Evolutionary conservation across 1,284 basidiomycete genomes (phyloP).

Genomic region (Puccinia triticina): DNA sequence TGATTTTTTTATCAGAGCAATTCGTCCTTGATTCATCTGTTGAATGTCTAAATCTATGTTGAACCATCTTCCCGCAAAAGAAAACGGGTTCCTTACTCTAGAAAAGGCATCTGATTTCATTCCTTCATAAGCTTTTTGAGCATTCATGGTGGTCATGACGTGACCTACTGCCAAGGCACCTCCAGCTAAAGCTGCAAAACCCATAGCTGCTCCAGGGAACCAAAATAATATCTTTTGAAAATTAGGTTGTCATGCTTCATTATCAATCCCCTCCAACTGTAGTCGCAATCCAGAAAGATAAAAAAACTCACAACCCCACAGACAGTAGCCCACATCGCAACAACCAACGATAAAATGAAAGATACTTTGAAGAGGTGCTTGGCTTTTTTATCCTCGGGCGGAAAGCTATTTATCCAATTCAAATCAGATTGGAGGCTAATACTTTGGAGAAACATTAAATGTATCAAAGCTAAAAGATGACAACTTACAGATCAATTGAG

Average conservation of each 20-base stretch:
- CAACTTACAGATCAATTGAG: slow-evolving; percentile 33
- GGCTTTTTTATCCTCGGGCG: not conserved
- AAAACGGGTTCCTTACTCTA: slow-evolving; percentile 20
- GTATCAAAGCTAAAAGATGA: no score
- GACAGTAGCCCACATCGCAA: slow-evolving; percentile 13
- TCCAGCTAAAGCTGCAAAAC: slow-evolving; percentile 10
- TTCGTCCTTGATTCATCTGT: no score
- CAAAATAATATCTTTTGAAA: not conserved
- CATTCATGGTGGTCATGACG: slow-evolving; percentile 1
- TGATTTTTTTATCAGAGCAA: no score
- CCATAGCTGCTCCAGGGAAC: not conserved
- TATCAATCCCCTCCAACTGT: no score
- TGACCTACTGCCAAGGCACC: not conserved
- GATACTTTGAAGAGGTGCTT: slow-evolving; percentile 27
- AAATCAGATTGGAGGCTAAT: no score
- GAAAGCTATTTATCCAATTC: not conserved
- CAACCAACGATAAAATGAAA: slow-evolving; percentile 5
- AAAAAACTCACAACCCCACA: slow-evolving; percentile 3
- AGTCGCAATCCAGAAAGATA: no score
- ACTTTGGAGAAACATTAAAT: no score
- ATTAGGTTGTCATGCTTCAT: no score
- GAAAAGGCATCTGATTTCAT: slow-evolving; percentile 37
- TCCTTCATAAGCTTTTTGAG: not conserved
- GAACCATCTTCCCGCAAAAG: no score
- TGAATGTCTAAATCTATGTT: no score